These are phyloP conservation scores for Panus rudis DNA, from an alignment of 768 basidiomycete genomes.

Conservation along the genomic window DNA sequence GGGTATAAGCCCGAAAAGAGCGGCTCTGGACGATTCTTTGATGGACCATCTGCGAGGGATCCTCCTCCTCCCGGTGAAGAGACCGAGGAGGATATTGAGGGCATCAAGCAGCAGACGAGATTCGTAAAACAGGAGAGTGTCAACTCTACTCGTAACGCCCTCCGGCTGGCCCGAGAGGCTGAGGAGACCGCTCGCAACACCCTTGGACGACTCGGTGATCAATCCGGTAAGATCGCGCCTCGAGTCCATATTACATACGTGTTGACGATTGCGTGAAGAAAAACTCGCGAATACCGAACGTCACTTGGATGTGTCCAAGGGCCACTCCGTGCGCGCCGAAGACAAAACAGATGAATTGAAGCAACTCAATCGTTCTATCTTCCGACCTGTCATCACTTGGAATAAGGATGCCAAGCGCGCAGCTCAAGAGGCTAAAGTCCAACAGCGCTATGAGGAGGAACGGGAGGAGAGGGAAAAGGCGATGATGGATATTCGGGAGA, in stretches of 20 bases:
- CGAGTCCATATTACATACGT: neutral
- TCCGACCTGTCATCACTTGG: constrained; percentile 84
- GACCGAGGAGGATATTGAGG: constrained; percentile 85
- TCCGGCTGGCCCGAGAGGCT: constrained; percentile 89
- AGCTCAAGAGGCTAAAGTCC: constrained; percentile 78
- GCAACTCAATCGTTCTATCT: constrained; percentile 91
- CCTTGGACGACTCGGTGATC: constrained; percentile 74
- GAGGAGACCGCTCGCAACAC: constrained; percentile 93
- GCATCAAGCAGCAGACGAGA: constrained; percentile 88
- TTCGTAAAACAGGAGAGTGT: constrained; percentile 90
- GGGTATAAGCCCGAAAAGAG: constrained; percentile 59
- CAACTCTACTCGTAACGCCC: constrained; percentile 82
- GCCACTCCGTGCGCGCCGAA: constrained; percentile 78
- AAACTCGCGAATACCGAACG: constrained; percentile 91
- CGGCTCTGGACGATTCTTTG: constrained; percentile 63
- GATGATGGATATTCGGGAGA: constrained; percentile 80
- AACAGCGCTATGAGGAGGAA: constrained; percentile 83
- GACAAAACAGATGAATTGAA: constrained; percentile 93
- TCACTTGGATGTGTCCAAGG: constrained; percentile 88
- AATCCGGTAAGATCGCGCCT: constrained; percentile 64
- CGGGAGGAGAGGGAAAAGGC: constrained; percentile 76
- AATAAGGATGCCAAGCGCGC: constrained; percentile 90
- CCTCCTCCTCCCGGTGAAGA: constrained; percentile 57
- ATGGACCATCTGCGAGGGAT: constrained; percentile 37
- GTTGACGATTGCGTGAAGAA: constrained; percentile 36